A percentile compares a stretch with the other conserved stretches of the same genome.
phyloP scores from a whole-genome alignment of 768 basidiomycete genomes.

The Melanogaster broomeanus region DNA sequence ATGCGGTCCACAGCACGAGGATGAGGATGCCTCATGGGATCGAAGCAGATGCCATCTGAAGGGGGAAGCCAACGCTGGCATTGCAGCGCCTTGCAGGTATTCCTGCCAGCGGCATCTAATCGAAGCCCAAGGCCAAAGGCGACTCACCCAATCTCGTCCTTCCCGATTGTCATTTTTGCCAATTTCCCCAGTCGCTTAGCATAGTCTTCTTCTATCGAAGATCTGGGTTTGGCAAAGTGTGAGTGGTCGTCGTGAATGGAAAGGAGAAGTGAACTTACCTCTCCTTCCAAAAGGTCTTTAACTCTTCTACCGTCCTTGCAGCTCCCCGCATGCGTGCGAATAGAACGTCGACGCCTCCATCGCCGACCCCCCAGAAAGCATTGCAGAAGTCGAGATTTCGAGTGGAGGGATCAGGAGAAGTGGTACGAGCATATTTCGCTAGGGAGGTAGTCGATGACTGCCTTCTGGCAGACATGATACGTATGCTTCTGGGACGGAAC shows the following conservation, averaged over 20 bases:
- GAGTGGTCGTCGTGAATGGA: slow-evolving; percentile 2
- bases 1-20: neutral
- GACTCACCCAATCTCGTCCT: slow-evolving; percentile 92
- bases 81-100: neutral
- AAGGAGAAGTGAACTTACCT: slow-evolving; percentile 52
- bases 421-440: slow-evolving; percentile 62
- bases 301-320: slow-evolving; percentile 83
- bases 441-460: slow-evolving; percentile 83
- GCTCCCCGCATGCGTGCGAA: slow-evolving; percentile 89
- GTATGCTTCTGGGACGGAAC: slow-evolving; percentile 16
- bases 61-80: no score
- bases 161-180: slow-evolving; percentile 73
- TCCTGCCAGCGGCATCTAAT: slow-evolving; percentile 1
- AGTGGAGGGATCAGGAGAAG: slow-evolving; percentile 43
- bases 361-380: slow-evolving; percentile 89
- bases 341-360: slow-evolving; percentile 89
- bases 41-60: slow-evolving; percentile 5
- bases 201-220: slow-evolving; percentile 93
- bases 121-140: neutral
- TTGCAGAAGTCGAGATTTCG: slow-evolving; percentile 90
- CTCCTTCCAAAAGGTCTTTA: slow-evolving; percentile 90
- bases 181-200: slow-evolving; percentile 82
- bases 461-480: slow-evolving; percentile 68
- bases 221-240: slow-evolving; percentile 45
- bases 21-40: neutral